Evolutionary conservation across 441 rosid species (phyloP).

Genomic region (Erodium trifolium): DNA sequence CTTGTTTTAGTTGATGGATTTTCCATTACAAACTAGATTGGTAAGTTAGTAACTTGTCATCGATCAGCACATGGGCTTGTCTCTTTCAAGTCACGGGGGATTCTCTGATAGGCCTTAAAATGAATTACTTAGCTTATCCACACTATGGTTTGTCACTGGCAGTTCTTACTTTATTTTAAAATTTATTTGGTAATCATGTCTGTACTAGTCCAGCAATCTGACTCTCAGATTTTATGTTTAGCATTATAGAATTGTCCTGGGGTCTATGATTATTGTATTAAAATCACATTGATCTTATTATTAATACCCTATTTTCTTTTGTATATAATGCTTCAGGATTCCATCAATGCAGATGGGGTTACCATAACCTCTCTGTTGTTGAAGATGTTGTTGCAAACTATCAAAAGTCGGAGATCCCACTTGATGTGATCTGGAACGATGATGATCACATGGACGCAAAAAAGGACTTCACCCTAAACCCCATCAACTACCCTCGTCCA

Average conservation of each 20-base stretch:
- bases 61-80: too few species aligned
- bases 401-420: conserved; percentile 74
- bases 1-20: too few species aligned
- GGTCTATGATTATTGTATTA: too few species aligned
- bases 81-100: not conserved
- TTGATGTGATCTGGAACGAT: conserved; percentile 92
- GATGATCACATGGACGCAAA: conserved; percentile 95
- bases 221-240: too few species aligned
- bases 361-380: conserved; percentile 80
- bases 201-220: too few species aligned
- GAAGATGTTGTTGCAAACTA: conserved; percentile 91
- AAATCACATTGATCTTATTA: too few species aligned
- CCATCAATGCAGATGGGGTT: conserved; percentile 98
- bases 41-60: not conserved
- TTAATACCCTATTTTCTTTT: too few species aligned
- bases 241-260: too few species aligned
- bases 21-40: not conserved
- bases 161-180: too few species aligned
- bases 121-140: too few species aligned
- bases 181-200: too few species aligned
- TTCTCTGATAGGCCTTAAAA: not conserved
- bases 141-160: too few species aligned
- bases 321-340: conserved; percentile 40
- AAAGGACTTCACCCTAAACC: conserved; percentile 83
- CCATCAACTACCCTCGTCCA: conserved; percentile 55